Percentiles rank a stretch among this genome's conserved stretches.
Conservation (phyloP, 495 filamentous ascomycete genomes). For the Talaromyces liani region DNA sequence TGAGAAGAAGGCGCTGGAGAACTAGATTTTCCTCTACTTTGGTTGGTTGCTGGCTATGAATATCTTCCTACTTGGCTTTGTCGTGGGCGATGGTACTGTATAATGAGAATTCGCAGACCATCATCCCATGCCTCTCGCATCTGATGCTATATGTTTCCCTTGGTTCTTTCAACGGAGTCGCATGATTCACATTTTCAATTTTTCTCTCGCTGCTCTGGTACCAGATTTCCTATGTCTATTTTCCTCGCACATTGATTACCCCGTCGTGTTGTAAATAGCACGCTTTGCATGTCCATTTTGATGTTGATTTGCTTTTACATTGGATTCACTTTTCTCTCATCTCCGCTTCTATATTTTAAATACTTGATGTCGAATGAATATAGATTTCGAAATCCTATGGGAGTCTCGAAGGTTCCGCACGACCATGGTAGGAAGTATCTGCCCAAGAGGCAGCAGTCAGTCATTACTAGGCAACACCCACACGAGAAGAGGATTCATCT, state of each 20-base stretch:
- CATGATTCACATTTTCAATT: background rate
- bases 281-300: background rate
- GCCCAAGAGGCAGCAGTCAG: background rate
- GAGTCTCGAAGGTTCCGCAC: background rate
- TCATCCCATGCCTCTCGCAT: background rate
- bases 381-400: background rate
- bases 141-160: background rate
- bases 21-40: constrained; percentile 17
- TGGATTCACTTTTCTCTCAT: background rate
- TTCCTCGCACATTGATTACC: background rate
- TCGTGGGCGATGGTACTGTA: constrained; percentile 10
- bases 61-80: constrained; percentile 14
- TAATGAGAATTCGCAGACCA: background rate
- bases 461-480: background rate
- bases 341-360: background rate
- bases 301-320: background rate
- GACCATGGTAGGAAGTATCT: background rate
- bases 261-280: background rate
- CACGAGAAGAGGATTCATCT: background rate
- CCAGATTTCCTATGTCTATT: background rate
- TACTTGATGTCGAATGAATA: background rate
- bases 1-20: constrained; percentile 35
- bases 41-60: constrained; percentile 4
- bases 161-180: background rate
- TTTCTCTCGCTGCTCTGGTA: background rate